Evolutionary conservation across 306 rosid genomes (phyloP), one percentile per base, ranked within the genome.

Genomic region (Calophaca sinica): DNA sequence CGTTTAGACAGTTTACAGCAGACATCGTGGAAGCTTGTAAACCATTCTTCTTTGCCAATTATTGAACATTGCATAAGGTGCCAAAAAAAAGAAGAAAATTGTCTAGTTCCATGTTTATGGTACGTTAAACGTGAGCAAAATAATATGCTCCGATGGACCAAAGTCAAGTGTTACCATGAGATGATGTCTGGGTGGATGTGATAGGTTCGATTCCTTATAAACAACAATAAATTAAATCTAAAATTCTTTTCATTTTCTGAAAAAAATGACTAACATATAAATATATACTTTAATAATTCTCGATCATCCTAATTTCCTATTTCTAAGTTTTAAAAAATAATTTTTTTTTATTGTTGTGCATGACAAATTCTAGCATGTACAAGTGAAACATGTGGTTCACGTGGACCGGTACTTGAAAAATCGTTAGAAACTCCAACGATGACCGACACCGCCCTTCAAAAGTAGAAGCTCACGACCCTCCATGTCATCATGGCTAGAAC

Each of bases 101-200:
- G 54, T 44, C 70, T 11, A 45, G 55, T 28, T 46, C 14, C 72
- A 45, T 66, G 72, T 65, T 28, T 44, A 42, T 42, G 70, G 53
- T 64, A 6, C 53, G 5, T 36, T 62, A 26, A 62, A 62, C 70
- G 45, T 65, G 52, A 64, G 7, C 53, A 42, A 64, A 20, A 15
- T 42, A 42, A 32, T 41, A 63, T n/a, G 15, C 36, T 64, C 70
- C 9, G 20, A 14, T 5, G 5, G 53, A 65, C 39, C 70, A 20
- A 65, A 64, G 5, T 64, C 53, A 42, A 10, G 70, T 42, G 70
- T 44, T 65, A 28, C 42, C 1, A 26, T 63, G 35, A 26, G 49
- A 10, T 20, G 70, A 44, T 28, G 53, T 64, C 44, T 64, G 3
- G 15, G 65, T 60, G 3, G 44, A 12, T 60, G 62, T 12, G 70